These are phyloP conservation scores for Magnaporthales sp. DNA, from an alignment of 2,329 filamentous ascomycete genomes.

Conservation along the genomic window DNA sequence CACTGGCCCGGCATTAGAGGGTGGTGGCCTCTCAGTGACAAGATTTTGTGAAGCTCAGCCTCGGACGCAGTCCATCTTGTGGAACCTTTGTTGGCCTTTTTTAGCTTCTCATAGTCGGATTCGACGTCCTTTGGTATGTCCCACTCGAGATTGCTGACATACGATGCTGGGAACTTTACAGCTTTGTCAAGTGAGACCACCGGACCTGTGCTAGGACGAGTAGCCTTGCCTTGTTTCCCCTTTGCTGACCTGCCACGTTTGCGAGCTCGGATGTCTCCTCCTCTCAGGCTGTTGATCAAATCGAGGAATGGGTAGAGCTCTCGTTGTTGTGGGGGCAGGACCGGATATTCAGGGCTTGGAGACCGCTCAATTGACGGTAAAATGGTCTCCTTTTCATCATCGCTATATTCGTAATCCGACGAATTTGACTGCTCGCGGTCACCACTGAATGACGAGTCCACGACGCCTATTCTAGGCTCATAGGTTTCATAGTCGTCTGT, in stretches of 20 bases:
- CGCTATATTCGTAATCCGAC: background rate
- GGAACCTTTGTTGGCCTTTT: slow-evolving; percentile 8
- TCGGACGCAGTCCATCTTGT: slow-evolving; percentile 22
- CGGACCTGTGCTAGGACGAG: background rate
- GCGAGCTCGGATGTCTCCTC: no score
- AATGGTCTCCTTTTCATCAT: background rate
- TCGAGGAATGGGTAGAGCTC: background rate
- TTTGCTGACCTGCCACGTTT: no score
- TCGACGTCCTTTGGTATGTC: background rate
- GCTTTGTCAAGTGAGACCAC: background rate
- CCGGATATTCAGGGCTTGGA: background rate
- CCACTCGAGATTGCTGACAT: background rate
- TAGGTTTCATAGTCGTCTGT: background rate
- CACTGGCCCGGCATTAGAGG: slow-evolving; percentile 24
- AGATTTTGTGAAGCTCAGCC: slow-evolving; percentile 21
- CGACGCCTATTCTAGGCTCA: background rate
- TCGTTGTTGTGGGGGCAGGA: background rate
- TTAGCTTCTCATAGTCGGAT: background rate
- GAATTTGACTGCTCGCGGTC: background rate
- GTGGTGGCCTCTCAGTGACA: slow-evolving; percentile 24
- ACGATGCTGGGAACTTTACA: background rate
- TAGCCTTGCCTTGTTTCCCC: background rate
- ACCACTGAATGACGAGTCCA: background rate
- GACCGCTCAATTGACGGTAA: slow-evolving; percentile 1
- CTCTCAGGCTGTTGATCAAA: background rate